Evolutionary conservation across 805 yeast species (phyloP).

Genomic region (Metschnikowia sp.): DNA sequence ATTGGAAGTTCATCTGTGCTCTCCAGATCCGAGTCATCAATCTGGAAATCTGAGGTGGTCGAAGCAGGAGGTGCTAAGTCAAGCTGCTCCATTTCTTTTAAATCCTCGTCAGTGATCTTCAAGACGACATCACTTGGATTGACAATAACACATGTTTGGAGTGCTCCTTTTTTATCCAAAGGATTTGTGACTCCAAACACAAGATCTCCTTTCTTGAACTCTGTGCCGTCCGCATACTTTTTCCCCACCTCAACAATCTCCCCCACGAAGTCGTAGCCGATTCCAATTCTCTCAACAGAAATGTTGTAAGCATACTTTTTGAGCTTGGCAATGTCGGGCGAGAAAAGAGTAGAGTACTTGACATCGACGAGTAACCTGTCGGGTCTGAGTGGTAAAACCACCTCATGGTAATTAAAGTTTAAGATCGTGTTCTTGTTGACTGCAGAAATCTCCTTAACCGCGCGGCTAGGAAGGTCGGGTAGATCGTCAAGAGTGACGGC

Average conservation of each 20-base stretch:
- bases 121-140: conserved; percentile 41
- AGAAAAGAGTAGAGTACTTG: conserved; percentile 57
- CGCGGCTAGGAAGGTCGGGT: conserved; percentile 41
- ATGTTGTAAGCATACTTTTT: conserved; percentile 51
- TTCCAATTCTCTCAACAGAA: conserved; percentile 53
- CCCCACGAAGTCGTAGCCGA: conserved; percentile 73
- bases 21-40: conserved; percentile 7
- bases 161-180: conserved; percentile 49
- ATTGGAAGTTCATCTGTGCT: not conserved
- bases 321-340: conserved; percentile 60
- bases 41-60: conserved; percentile 4
- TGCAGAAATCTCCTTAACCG: conserved; percentile 44
- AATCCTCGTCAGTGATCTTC: conserved; percentile 23
- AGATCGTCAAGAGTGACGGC: conserved; percentile 40
- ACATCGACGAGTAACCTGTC: conserved; percentile 56
- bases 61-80: conserved; percentile 24
- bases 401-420: conserved; percentile 51
- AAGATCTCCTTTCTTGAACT: conserved; percentile 53
- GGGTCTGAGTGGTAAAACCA: conserved; percentile 46
- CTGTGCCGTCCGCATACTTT: conserved; percentile 23
- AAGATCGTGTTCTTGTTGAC: conserved; percentile 43
- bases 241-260: conserved; percentile 53
- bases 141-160: conserved; percentile 54
- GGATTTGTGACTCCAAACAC: conserved; percentile 64
- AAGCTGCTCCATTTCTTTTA: conserved; percentile 19